These are phyloP conservation scores for Polytrichum formosum DNA, from an alignment of 225 moss, liverwort and hornwort species.

Conservation along the genomic window DNA sequence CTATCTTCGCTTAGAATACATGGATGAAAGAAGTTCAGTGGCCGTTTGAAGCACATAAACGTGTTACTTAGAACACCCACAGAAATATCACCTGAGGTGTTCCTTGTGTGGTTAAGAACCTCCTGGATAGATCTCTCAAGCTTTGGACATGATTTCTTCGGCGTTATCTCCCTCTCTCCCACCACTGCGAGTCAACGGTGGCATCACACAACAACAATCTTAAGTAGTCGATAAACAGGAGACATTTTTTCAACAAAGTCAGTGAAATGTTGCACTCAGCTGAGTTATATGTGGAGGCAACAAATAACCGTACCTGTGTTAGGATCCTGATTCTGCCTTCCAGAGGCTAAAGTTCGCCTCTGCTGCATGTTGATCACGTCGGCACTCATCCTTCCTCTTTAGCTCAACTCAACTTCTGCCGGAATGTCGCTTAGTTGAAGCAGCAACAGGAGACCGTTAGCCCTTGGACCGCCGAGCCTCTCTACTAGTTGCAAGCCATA, in stretches of 20 bases:
- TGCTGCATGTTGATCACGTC: conserved; percentile 52
- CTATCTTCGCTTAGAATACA: not conserved
- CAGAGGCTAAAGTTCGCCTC: conserved; percentile 48
- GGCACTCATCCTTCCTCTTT: conserved; percentile 27
- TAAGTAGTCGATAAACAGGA: too few relatives aligned
- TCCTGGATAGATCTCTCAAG: conserved; percentile 39
- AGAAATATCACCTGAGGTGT: conserved; percentile 26
- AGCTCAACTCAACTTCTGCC: too few relatives aligned
- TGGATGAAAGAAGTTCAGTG: not conserved
- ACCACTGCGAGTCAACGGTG: conserved; percentile 14
- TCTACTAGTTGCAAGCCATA: too few relatives aligned
- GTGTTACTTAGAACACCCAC: not conserved
- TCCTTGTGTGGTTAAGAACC: conserved; percentile 41
- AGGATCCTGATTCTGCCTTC: conserved; percentile 51
- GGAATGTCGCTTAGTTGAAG: too few relatives aligned
- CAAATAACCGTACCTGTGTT: conserved; percentile 27
- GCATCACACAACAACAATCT: not conserved
- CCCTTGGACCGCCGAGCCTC: too few relatives aligned
- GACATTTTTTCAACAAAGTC: too few relatives aligned
- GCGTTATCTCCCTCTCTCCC: conserved; percentile 25
- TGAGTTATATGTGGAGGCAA: not conserved
- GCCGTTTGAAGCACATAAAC: not conserved
- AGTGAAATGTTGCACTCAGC: too few relatives aligned
- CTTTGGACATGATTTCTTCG: conserved; percentile 26
- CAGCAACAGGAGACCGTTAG: not conserved